A percentile compares a stretch with the other conserved stretches of the same genome.
Evolutionary conservation across 257 asterid genomes (phyloP).

Genomic region (Fraxinus cuspidata): DNA sequence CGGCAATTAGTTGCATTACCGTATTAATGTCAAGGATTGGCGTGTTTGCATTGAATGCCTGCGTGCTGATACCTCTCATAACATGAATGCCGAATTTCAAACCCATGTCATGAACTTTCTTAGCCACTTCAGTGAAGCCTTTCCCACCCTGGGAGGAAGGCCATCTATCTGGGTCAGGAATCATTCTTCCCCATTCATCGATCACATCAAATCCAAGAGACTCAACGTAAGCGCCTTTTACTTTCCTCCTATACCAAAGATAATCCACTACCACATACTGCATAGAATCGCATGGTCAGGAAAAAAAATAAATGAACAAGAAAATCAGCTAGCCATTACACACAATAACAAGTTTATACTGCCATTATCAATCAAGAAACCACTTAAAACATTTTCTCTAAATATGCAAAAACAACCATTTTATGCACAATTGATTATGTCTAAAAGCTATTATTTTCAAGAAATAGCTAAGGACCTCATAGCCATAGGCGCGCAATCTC

Average conservation of each 20-base stretch:
- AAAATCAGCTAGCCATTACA: not conserved
- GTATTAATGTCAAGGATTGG: conserved; percentile 69
- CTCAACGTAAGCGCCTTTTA: conserved; percentile 69
- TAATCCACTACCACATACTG: conserved; percentile 97
- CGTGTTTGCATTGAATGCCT: conserved; percentile 78
- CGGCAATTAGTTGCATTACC: conserved; percentile 40
- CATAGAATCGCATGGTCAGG: conserved; percentile 19
- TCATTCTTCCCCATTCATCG: conserved; percentile 97
- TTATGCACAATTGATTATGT: not conserved
- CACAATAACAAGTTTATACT: not conserved
- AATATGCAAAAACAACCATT: not conserved
- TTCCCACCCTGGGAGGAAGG: conserved; percentile 79
- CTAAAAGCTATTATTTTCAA: not conserved
- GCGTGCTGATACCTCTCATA: conserved; percentile 90
- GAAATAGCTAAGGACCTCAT: conserved; percentile 52
- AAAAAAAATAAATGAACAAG: not conserved
- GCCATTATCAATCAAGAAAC: not conserved
- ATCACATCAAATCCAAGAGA: conserved; percentile 88
- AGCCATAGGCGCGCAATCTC: conserved; percentile 64
- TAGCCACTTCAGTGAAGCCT: conserved; percentile 72
- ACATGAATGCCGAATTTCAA: conserved; percentile 95
- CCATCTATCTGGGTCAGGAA: conserved; percentile 91
- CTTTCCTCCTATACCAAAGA: conserved; percentile 94
- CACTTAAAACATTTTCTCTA: not conserved
- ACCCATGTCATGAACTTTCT: conserved; percentile 76